Conservation (phyloP, 2,329 filamentous ascomycete species). For the Diaporthe ilicicola region DNA sequence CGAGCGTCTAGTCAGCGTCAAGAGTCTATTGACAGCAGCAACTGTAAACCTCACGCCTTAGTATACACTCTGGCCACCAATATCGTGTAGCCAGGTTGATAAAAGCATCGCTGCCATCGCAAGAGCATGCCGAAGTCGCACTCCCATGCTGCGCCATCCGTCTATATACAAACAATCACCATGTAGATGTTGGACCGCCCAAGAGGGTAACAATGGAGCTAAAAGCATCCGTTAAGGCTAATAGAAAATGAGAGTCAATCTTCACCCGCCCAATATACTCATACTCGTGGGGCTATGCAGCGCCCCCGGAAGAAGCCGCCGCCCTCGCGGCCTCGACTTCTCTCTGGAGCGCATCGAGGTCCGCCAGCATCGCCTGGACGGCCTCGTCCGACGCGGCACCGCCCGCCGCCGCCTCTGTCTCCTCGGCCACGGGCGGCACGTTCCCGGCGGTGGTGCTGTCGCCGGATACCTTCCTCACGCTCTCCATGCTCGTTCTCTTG, state of each 20-base stretch:
- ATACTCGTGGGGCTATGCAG: background rate
- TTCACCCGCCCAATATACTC: background rate
- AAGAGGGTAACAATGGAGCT: conserved; percentile 1
- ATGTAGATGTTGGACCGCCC: background rate
- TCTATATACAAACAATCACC: conserved; percentile 23
- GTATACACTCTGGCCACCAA: background rate
- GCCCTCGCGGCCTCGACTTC: conserved; percentile 76
- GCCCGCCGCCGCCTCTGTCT: conserved; percentile 40
- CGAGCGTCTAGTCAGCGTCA: background rate
- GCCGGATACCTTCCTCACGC: conserved; percentile 30
- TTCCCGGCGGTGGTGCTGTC: conserved; percentile 26
- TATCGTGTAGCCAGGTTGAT: background rate
- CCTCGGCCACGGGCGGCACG: conserved; percentile 35
- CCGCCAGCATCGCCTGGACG: conserved; percentile 72
- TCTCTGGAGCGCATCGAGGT: conserved; percentile 74
- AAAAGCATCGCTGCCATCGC: background rate
- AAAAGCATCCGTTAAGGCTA: background rate
- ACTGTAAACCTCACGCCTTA: background rate
- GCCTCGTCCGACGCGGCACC: conserved; percentile 43
- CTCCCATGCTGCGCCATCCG: conserved; percentile 11
- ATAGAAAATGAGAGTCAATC: background rate
- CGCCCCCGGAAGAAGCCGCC: conserved; percentile 44
- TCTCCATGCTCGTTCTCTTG: conserved; percentile 46
- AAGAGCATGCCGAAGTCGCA: conserved; percentile 5
- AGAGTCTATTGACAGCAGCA: conserved; percentile 13